A percentile compares a stretch with the other conserved stretches of the same genome.
phyloP scores from a whole-genome alignment of 2,329 filamentous ascomycete genomes.

The Zelopaecilomyces penicillatus region DNA sequence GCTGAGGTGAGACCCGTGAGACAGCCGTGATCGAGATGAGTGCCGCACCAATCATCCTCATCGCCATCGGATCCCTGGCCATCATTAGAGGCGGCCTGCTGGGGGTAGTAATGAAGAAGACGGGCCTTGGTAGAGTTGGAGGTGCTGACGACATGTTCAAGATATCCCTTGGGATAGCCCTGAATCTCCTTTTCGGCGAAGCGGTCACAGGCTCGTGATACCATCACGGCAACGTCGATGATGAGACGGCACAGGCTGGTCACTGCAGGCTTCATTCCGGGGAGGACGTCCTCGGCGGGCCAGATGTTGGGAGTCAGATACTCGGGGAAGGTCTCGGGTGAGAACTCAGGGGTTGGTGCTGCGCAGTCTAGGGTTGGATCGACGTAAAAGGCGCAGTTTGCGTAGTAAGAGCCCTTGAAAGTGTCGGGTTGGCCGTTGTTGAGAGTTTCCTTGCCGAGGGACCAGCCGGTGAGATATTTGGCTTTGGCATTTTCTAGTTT shows the following conservation, averaged over 20 bases:
- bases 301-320: conserved; percentile 88
- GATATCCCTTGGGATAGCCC: conserved; percentile 67
- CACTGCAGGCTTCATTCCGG: conserved; percentile 65
- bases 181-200: conserved; percentile 74
- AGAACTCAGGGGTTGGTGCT: conserved; percentile 49
- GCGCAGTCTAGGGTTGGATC: conserved; percentile 54
- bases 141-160: conserved; percentile 78
- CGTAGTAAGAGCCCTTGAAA: conserved; percentile 76
- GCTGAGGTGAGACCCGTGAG: conserved; percentile 88
- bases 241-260: conserved; percentile 73
- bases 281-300: conserved; percentile 61
- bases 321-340: conserved; percentile 62
- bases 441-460: conserved; percentile 71
- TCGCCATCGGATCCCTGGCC: conserved; percentile 27
- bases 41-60: conserved; percentile 91
- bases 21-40: conserved; percentile 85
- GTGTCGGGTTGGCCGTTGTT: conserved; percentile 71
- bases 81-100: conserved; percentile 24
- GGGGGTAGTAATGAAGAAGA: conserved; percentile 86
- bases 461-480: conserved; percentile 68
- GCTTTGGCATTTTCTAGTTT: conserved; percentile 51
- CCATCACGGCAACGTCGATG: conserved; percentile 81
- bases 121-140: conserved; percentile 87
- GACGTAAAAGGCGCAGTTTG: conserved; percentile 73
- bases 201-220: conserved; percentile 81